Base-by-base conservation (phyloP, 441 rosid species). In the Francoa sonchifolia region DNA sequence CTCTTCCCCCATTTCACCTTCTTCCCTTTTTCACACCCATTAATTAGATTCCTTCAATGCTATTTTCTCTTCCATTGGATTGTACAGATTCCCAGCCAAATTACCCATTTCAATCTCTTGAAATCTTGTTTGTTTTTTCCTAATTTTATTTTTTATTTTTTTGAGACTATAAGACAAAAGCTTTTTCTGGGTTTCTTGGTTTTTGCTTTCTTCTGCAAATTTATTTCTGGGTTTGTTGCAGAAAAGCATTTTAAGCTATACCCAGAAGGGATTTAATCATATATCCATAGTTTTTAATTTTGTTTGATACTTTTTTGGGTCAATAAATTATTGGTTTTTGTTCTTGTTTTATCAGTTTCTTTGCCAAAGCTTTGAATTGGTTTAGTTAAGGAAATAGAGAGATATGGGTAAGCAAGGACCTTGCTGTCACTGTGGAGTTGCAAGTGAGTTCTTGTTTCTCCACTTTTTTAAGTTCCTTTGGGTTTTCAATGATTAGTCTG, bases 391-490 rank as follows among this genome's bases (percentile, higher is more conserved):
- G 33, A 53, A 36, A 47, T 58, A 59, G 63, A 52, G 44, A 67
- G 63, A 57, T 13, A 92, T 87, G 99, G 97, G 99, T 42, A 92
- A 92, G 85, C 97, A 92, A 71, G 95, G 97, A 15, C 99, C 99
- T 74, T 92, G 99, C 89, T 73, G 58, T 58, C 97, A 92, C 82
- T 92, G 99, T 74, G 99, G 99, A 72, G 99, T 84, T 71, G 76
- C 94, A 69, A 92, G 99, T 92, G 99, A 92, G 97, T 82, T 68
- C 67, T 78, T 88, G 87, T 69, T 75, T 72, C 79, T 74, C 74
- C 81, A 48, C 32, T 44, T 62, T 29, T 63, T 27, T 19, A 15
- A 34, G 8, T 54, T 19, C 19, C 19, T 32, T 29, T 27, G 29
- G 27, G 32, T 33, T 8, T 46, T 44, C 14, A 35, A n/a, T 1